Base-by-base conservation (phyloP, 2,329 filamentous ascomycete genomes). In the Ascochyta fabae region DNA sequence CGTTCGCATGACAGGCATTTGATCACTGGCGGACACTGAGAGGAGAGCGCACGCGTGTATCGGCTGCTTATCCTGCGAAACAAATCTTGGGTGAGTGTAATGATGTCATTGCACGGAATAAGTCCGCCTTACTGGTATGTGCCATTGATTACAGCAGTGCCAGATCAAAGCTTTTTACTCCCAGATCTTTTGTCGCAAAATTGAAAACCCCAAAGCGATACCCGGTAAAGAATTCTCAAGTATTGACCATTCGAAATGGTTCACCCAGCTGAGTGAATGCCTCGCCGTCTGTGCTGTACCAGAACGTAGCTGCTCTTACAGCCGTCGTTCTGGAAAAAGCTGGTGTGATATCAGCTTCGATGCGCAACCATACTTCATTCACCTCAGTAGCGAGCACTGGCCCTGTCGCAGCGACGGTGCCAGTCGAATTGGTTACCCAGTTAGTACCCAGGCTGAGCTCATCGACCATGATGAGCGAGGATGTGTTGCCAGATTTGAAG, bases 181-280 rank as follows among this genome's bases (percentile, higher is more conserved):
- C 75, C 31, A 76, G 24, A 13, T 60, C 58, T 42, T 71, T 65
- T 1, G 75, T 77, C 6, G 75, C 75, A 52, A 70, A 73, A 40
- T 77, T 77, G 44, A 77, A 77, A 4, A 74, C 71, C 35, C 69
- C 75, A 57, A 69, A 77, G 8, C 75, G 59, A 57, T 75, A 78
- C 12, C 75, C 75, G 0, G 74, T 74, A 41, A 78, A 78, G 48
- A 72, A 77, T n/a, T 67, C 65, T 66, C 69, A 77, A 6, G 68
- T 68, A 15, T 73, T 76, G 4, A 70, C 69, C 66, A 77, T 69
- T 2, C 48, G 22, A 35, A 75, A 74, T 2, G 65, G 61, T 3
- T 58, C 45, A 0, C 75, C 75, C 6, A 77, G 50, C 43, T 67
- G 65, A 22, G 61, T 67, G 26, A 70, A 78, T 0, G 56, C 67